These are phyloP conservation scores for Naganishia sp. DNA, from an alignment of 1,284 basidiomycete species.

Conservation along the genomic window DNA sequence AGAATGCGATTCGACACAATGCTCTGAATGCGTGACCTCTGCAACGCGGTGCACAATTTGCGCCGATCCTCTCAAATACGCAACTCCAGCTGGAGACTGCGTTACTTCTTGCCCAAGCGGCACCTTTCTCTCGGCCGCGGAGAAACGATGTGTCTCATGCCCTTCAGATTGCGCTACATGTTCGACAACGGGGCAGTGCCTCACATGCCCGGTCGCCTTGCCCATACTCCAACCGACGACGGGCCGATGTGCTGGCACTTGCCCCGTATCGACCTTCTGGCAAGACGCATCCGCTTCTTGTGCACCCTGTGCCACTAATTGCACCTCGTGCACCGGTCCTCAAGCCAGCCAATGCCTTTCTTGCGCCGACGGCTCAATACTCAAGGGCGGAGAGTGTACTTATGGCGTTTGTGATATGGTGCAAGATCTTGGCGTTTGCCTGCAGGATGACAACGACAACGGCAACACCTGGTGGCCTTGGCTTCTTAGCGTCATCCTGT, in stretches of 20 bases:
- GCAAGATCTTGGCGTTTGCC: slow-evolving; percentile 49
- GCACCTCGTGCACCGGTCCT: slow-evolving; percentile 47
- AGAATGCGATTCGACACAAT: slow-evolving; percentile 52
- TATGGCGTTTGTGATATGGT: slow-evolving; percentile 41
- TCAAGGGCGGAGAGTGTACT: slow-evolving; percentile 47
- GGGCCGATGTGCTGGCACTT: slow-evolving; percentile 50
- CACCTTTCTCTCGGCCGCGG: slow-evolving; percentile 41
- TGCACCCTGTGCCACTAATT: slow-evolving; percentile 45
- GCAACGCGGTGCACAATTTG: slow-evolving; percentile 49
- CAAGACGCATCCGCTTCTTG: slow-evolving; percentile 43
- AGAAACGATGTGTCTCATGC: slow-evolving; percentile 47
- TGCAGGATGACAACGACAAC: slow-evolving; percentile 36
- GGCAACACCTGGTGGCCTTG: slow-evolving; percentile 36
- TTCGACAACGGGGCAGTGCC: slow-evolving; percentile 41
- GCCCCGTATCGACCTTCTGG: slow-evolving; percentile 46
- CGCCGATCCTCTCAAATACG: slow-evolving; percentile 36
- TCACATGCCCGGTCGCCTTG: slow-evolving; percentile 46
- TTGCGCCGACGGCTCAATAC: slow-evolving; percentile 44
- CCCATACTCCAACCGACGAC: slow-evolving; percentile 44
- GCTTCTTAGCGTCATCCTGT: slow-evolving; percentile 36
- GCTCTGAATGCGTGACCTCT: slow-evolving; percentile 47
- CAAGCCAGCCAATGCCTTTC: slow-evolving; percentile 44
- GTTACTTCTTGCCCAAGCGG: slow-evolving; percentile 46
- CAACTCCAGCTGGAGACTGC: slow-evolving; percentile 50
- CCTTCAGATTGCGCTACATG: slow-evolving; percentile 54